Base-by-base conservation (phyloP, 306 rosid species). In the Corylus avellana region DNA sequence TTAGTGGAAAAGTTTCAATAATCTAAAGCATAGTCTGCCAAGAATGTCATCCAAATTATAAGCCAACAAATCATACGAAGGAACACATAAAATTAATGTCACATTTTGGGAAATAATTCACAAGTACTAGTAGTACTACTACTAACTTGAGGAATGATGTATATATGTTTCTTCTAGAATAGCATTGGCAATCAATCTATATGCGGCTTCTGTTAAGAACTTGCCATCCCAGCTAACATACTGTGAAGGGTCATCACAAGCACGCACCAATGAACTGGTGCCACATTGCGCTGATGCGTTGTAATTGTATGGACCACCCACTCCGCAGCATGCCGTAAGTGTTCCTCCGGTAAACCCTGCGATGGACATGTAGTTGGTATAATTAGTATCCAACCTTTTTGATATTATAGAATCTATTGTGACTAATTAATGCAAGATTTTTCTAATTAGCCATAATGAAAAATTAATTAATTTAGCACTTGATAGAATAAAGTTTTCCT, bases 171-270 rank as follows among this genome's bases (percentile, higher is more conserved):
- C 86, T 42, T 81, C 47, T 1, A 86, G 39, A 18, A 86, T 22
- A 73, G 44, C 78, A 4, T 53, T 11, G 48, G 86, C 85, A 37
- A 79, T 73, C 70, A 16, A 5, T 18, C 47, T 20, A 54, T 79
- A 63, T 32, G 78, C 78, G 8, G 78, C 74, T 63, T 79, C 83
- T 51, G 83, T 79, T 6, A 79, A 73, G 67, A 73, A 78, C 1
- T 51, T 3, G 0, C 90, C 87, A 83, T 89, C 90, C 90, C 92
- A 89, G 3, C 78, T 58, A 70, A 83, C 86, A 77, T 76, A 72
- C 66, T 83, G 63, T 3, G 86, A 87, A 53, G 90, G 90, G 50
- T 87, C 86, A 44, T 81, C 89, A 77, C 90, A 89, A 14, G 53
- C 79, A 51, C 4, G 27, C 37, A 25, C 79, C 0, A 63, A 53